These are phyloP conservation scores for Fraxinus latifolia DNA, from an alignment of 305 asterid species.

Conservation along the genomic window DNA sequence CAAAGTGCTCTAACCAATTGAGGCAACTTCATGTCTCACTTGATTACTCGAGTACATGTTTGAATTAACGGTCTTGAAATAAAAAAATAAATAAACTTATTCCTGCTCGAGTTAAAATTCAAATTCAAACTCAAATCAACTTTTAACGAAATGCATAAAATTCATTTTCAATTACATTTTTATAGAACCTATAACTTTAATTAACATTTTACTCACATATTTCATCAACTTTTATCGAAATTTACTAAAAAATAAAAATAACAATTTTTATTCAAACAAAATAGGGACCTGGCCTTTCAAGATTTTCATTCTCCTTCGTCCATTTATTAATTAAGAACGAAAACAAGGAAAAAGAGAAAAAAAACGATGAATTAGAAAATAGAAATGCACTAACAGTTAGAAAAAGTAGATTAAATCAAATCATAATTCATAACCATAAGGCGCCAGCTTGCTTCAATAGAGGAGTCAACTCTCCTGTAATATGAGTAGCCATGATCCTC, in stretches of 20 bases:
- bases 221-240: too few species aligned
- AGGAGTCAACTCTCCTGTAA: constrained; percentile 32
- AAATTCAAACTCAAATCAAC: background rate
- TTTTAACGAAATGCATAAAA: background rate
- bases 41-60: background rate
- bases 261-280: background rate
- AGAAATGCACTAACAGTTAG: background rate
- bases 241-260: background rate
- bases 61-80: background rate
- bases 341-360: background rate
- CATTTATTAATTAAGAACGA: background rate
- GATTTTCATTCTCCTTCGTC: background rate
- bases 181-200: background rate
- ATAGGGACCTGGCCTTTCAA: background rate
- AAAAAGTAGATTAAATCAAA: background rate
- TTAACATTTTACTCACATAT: too few species aligned
- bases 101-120: background rate
- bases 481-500: constrained; percentile 34
- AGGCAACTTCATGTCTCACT: background rate
- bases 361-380: background rate
- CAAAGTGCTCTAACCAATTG: background rate
- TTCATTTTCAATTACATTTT: too few species aligned
- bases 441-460: constrained; percentile 35
- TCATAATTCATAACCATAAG: constrained; percentile 28
- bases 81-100: background rate